Percentiles rank a stretch among this genome's conserved stretches.
These are phyloP conservation scores for Wakefieldia striispora DNA, from an alignment of 768 basidiomycete species.

Conservation along the genomic window DNA sequence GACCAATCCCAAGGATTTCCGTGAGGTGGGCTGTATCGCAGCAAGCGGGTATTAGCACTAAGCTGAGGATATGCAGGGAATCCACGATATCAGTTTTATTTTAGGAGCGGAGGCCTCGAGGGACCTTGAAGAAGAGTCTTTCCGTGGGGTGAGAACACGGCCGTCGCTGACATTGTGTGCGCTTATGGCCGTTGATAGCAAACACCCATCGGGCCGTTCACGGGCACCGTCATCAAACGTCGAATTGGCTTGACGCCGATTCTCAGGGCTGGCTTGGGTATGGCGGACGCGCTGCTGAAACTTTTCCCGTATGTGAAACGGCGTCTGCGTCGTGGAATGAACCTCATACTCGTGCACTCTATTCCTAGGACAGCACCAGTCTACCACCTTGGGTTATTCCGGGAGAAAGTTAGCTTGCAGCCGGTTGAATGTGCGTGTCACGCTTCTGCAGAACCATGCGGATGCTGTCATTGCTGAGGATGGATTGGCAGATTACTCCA, in stretches of 20 bases:
- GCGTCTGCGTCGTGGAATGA: neutral
- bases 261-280: slow-evolving; percentile 88
- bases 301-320: slow-evolving; percentile 71
- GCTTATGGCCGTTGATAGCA: slow-evolving; percentile 39
- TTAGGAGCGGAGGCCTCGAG: slow-evolving; percentile 84
- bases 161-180: neutral
- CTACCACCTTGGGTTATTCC: slow-evolving; percentile 86
- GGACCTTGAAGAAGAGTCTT: slow-evolving; percentile 57
- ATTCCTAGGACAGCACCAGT: slow-evolving; percentile 69
- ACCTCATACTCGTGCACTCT: slow-evolving; percentile 1
- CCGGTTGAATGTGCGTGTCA: slow-evolving; percentile 80
- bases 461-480: slow-evolving; percentile 6
- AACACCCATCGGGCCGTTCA: slow-evolving; percentile 80
- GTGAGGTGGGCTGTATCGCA: slow-evolving; percentile 51
- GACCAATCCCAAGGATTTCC: slow-evolving; percentile 71
- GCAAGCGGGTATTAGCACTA: neutral
- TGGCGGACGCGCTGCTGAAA: slow-evolving; percentile 84
- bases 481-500: slow-evolving; percentile 72
- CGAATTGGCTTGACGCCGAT: slow-evolving; percentile 88
- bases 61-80: slow-evolving; percentile 46
- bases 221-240: slow-evolving; percentile 70
- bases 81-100: slow-evolving; percentile 71
- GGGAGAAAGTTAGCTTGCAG: slow-evolving; percentile 83
- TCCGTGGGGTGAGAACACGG: slow-evolving; percentile 54
- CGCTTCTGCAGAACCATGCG: neutral